Percentiles rank a stretch among this genome's conserved stretches.
phyloP scores from a whole-genome alignment of 345 rosid species.

The Rhodamnia argentea region DNA sequence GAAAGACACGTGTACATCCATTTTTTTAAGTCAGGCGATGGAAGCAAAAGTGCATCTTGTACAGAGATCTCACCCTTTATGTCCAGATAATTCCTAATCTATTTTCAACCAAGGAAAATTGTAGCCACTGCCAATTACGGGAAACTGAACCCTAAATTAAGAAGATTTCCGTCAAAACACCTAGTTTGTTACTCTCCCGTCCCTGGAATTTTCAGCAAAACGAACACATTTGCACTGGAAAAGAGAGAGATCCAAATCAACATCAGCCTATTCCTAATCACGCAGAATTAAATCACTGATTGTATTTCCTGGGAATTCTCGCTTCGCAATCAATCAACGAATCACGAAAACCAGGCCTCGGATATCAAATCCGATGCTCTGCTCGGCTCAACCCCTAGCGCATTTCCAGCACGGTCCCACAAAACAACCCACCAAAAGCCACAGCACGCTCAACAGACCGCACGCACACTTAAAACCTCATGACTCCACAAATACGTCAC shows the following conservation, averaged over 20 bases:
- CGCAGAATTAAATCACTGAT: not conserved
- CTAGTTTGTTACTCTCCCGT: not conserved
- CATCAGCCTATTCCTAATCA: not conserved
- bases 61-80: not conserved
- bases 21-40: not conserved
- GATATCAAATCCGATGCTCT: too few species aligned
- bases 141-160: not conserved
- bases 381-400: too few species aligned
- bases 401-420: too few species aligned
- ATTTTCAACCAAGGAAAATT: too few species aligned
- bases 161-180: not conserved
- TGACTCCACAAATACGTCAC: too few species aligned
- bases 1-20: not conserved
- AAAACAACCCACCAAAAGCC: too few species aligned
- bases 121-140: not conserved
- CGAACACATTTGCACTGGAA: not conserved
- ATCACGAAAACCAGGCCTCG: too few species aligned
- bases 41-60: not conserved
- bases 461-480: too few species aligned
- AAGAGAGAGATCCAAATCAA: not conserved
- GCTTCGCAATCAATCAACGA: too few species aligned
- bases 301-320: too few species aligned
- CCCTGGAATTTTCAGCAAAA: not conserved
- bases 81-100: not conserved
- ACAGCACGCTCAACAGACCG: too few species aligned